Conservation (phyloP, 208 protist species). For the Acanthamoeba sp. region DNA sequence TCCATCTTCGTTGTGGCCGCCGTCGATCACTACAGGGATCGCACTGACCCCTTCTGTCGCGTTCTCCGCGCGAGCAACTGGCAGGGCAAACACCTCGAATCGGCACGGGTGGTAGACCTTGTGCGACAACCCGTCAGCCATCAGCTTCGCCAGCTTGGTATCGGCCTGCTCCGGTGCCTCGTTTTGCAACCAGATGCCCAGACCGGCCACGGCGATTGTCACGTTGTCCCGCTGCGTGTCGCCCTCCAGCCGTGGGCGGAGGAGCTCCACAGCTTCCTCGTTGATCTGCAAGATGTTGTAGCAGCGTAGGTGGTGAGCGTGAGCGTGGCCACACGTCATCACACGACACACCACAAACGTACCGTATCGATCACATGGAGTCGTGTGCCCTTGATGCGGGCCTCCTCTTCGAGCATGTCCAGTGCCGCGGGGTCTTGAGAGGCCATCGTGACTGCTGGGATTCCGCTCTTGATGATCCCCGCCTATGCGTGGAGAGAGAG, state of each 20-base stretch:
- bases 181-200: not conserved
- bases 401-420: not conserved
- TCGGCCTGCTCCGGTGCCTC: not conserved
- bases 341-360: not conserved
- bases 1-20: conserved; percentile 43
- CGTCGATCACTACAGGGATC: not conserved
- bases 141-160: not conserved
- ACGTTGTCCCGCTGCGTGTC: conserved; percentile 28
- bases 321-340: not conserved
- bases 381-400: not conserved
- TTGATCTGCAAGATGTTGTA: too few relatives aligned
- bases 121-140: not conserved
- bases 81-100: not conserved
- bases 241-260: not conserved
- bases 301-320: too few relatives aligned
- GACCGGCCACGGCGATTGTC: not conserved
- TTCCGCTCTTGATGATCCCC: not conserved
- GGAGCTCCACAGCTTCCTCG: conserved; percentile 1
- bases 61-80: not conserved
- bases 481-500: not conserved
- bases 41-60: too few relatives aligned
- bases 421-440: not conserved
- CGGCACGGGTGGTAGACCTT: conserved; percentile 35
- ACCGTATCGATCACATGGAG: not conserved
- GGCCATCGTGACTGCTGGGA: not conserved